A percentile compares a stretch with the other conserved stretches of the same genome.
phyloP scores from a whole-genome alignment of 2,329 filamentous ascomycete genomes.

The Ascocoryne sarcoides region DNA sequence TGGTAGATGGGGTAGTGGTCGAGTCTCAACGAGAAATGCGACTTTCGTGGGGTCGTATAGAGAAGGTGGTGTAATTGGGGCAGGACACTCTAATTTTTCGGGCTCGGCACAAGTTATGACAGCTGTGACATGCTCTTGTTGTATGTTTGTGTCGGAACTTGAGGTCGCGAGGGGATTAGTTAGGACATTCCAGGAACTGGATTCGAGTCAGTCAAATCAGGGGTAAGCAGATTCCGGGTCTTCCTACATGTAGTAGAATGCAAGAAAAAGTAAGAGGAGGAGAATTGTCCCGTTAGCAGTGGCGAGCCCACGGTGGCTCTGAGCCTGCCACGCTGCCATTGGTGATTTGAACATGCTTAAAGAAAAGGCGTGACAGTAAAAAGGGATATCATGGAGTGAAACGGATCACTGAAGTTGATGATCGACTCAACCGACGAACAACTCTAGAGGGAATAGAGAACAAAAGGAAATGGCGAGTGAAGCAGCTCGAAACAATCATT shows the following conservation, averaged over 20 bases:
- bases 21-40: conserved; percentile 47
- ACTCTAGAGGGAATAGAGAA: too few relatives aligned
- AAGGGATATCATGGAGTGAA: too few relatives aligned
- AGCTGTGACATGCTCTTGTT: too few relatives aligned
- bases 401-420: neutral
- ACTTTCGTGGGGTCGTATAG: conserved; percentile 40
- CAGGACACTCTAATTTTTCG: too few relatives aligned
- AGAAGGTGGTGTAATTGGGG: conserved; percentile 8
- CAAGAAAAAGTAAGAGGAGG: neutral
- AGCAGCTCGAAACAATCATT: too few relatives aligned
- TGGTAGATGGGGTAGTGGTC: conserved; percentile 39
- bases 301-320: neutral
- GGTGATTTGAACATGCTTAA: neutral
- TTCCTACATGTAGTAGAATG: neutral
- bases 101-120: too few relatives aligned
- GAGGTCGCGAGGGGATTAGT: too few relatives aligned
- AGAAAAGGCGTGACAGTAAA: too few relatives aligned
- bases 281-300: neutral
- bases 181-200: neutral
- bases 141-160: too few relatives aligned
- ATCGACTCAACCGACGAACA: too few relatives aligned
- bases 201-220: neutral
- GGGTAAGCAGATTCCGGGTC: neutral
- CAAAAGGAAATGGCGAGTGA: too few relatives aligned
- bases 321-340: neutral